Base-by-base conservation (phyloP, 257 asterid genomes). In the Lavandula angustifolia region DNA sequence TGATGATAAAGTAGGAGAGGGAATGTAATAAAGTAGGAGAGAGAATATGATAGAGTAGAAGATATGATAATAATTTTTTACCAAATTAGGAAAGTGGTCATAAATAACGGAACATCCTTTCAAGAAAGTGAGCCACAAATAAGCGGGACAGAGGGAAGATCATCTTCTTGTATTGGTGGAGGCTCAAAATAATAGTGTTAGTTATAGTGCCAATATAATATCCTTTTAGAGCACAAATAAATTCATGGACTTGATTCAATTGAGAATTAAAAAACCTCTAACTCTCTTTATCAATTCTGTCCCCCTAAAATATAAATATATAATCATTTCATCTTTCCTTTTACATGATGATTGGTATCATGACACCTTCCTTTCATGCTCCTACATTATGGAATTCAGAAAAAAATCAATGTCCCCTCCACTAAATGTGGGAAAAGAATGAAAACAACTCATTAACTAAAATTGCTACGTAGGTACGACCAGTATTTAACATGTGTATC, bases 281-380 rank as follows among this genome's bases (percentile, higher is more conserved):
- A 34, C 52, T 63, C 37, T 22, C 13, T 43, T 43, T 18, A 52
- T 62, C 17, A 22, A 41, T 40, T 35, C 48, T 62, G 62, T 47
- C 44, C 49, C 67, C 66, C 53, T 9, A n/a, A 27, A 27, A 38
- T 69, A 8, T 10, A 64, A 35, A 66, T 14, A 44, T 57, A 63
- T 57, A 67, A 60, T 58, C 58, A 58, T 62, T 18, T 42, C 65
- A 54, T 61, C 62, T 47, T 17, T 52, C 56, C 44, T 32, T 40
- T 22, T 41, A 40, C 46, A 63, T 73, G 67, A 73, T 77, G 70
- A 68, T 72, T 42, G 62, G n/a, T n/a, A n/a, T n/a, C n/a, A n/a
- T n/a, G 42, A 64, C 49, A 37, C 71, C 51, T 41, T 11, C 53
- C 38, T 17, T 44, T 14, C 68, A n/a, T 38, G 59, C 66, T 35